phyloP scores from a whole-genome alignment of 495 filamentous ascomycete species.

The Coniosporium apollinis region DNA sequence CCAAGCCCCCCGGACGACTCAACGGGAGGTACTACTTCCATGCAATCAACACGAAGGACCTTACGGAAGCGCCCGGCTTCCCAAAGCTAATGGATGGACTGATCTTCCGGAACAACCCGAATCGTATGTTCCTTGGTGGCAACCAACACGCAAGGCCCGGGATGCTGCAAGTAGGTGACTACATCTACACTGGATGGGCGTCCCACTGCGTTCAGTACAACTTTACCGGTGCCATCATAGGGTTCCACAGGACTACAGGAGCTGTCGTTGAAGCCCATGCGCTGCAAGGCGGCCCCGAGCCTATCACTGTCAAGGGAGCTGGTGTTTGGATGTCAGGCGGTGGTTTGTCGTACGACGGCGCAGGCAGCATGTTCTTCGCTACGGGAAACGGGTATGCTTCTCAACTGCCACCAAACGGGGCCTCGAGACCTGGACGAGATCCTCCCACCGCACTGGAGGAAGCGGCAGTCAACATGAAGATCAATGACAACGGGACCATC shows the following conservation, averaged over 20 bases:
- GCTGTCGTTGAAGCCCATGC: no score
- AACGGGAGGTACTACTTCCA: constrained; percentile 24
- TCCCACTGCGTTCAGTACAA: no score
- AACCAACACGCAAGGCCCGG: no score
- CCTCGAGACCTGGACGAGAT: constrained; percentile 23
- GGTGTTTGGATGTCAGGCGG: no score
- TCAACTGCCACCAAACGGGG: constrained; percentile 18
- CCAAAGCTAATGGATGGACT: constrained; percentile 27
- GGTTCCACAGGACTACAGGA: no score
- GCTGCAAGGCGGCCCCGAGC: no score
- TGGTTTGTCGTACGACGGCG: constrained; percentile 24
- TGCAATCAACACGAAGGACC: constrained; percentile 23
- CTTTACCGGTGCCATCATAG: no score
- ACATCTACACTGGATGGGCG: no score
- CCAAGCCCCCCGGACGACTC: constrained; percentile 4
- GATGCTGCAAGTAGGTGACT: no score
- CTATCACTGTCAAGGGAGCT: no score
- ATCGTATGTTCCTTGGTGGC: constrained; percentile 28
- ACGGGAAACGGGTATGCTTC: constrained; percentile 31
- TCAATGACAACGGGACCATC: constrained; percentile 24
- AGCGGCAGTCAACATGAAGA: constrained; percentile 24
- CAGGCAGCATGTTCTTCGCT: constrained; percentile 25
- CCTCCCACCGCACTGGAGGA: constrained; percentile 28
- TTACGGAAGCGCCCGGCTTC: constrained; percentile 24
- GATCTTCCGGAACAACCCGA: constrained; percentile 25